Evolutionary conservation across 2,329 filamentous ascomycete species (phyloP).

Genomic region (Claviceps africana): DNA sequence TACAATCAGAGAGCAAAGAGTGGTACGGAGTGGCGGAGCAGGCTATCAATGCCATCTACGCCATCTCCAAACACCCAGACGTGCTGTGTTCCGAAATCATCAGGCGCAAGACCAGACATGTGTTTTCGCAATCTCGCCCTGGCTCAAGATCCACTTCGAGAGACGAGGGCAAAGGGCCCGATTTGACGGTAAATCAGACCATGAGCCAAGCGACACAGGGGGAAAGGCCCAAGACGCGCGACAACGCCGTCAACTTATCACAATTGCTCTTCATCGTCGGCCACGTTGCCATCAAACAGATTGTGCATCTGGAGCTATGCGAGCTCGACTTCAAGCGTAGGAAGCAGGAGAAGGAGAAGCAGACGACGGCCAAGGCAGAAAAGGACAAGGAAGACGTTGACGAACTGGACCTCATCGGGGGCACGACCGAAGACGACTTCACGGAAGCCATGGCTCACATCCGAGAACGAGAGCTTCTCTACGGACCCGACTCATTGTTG

Average conservation of each 20-base stretch:
- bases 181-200: slow-evolving; percentile 18
- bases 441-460: slow-evolving; percentile 76
- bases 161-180: slow-evolving; percentile 26
- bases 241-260: slow-evolving; percentile 63
- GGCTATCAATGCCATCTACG: slow-evolving; percentile 88
- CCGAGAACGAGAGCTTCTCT: slow-evolving; percentile 69
- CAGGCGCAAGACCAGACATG: slow-evolving; percentile 68
- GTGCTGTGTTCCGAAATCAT: slow-evolving; percentile 84
- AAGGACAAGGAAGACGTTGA: slow-evolving; percentile 53
- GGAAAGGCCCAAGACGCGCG: slow-evolving; percentile 37
- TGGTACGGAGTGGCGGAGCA: slow-evolving; percentile 96
- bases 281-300: slow-evolving; percentile 96
- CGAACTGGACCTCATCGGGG: slow-evolving; percentile 90
- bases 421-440: slow-evolving; percentile 89
- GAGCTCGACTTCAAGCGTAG: slow-evolving; percentile 95
- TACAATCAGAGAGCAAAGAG: slow-evolving; percentile 80
- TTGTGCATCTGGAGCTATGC: slow-evolving; percentile 93
- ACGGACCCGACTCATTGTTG: slow-evolving; percentile 72
- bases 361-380: slow-evolving; percentile 29
- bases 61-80: slow-evolving; percentile 86
- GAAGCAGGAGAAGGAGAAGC: slow-evolving; percentile 80
- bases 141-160: slow-evolving; percentile 28
- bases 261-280: slow-evolving; percentile 91
- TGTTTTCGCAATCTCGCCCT: slow-evolving; percentile 44
- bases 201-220: slow-evolving; percentile 5